Evolutionary conservation across 345 rosid genomes (phyloP).

Genomic region (Euclidium syriacum): DNA sequence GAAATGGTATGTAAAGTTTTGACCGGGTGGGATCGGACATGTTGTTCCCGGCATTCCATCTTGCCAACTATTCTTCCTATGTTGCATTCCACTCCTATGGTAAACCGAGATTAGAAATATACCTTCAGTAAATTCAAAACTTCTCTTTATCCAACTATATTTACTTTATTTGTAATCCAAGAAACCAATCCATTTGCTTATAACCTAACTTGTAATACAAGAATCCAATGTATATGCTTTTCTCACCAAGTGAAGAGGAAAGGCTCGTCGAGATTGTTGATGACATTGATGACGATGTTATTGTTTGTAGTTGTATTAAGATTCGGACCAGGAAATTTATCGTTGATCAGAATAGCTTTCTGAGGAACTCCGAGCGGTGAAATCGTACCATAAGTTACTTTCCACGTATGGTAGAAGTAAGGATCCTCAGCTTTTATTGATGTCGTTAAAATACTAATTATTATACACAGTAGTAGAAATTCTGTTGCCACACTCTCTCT

Average conservation of each 20-base stretch:
- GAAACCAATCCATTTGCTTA: not conserved
- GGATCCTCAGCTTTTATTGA: conserved; percentile 53
- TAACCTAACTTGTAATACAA: not conserved
- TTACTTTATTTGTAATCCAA: not conserved
- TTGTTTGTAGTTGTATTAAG: conserved; percentile 60
- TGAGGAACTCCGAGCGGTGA: conserved; percentile 65
- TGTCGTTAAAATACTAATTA: conserved; percentile 11
- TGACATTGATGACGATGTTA: conserved; percentile 52
- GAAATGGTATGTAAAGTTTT: conserved; percentile 64
- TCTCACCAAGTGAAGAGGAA: conserved; percentile 53
- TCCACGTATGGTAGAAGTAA: conserved; percentile 53
- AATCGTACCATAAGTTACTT: conserved; percentile 57
- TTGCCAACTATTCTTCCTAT: conserved; percentile 76
- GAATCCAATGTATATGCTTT: not conserved
- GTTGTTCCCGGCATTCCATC: conserved; percentile 81
- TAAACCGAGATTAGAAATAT: not conserved
- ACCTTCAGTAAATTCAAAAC: not conserved
- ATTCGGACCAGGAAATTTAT: conserved; percentile 58
- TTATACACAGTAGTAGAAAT: conserved; percentile 6
- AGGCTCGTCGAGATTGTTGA: conserved; percentile 62
- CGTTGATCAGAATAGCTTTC: conserved; percentile 56
- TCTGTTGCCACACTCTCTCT: conserved; percentile 12
- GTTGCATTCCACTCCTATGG: conserved; percentile 75
- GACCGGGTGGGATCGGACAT: conserved; percentile 80
- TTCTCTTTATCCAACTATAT: not conserved